phyloP scores from a whole-genome alignment of 148 eudicot genomes.

The Polygonum aviculare region DNA sequence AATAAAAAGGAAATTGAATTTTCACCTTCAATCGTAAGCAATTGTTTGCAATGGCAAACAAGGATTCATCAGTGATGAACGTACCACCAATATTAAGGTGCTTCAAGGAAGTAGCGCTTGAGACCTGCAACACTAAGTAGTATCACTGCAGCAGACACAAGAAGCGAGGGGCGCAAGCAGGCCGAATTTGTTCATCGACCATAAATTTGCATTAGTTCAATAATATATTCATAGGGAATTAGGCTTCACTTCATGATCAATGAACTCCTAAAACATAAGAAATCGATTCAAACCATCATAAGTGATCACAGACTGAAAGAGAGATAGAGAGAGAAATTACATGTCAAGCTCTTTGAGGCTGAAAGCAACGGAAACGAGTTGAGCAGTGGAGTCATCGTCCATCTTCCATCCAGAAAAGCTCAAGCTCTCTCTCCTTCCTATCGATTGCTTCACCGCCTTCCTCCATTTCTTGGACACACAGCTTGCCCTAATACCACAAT shows the following conservation, averaged over 20 bases:
- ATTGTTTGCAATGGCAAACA: conserved; percentile 67
- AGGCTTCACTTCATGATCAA: not conserved
- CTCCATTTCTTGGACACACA: conserved; percentile 79
- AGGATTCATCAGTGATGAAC: conserved; percentile 64
- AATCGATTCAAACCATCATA: conserved; percentile 3
- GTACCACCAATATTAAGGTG: conserved; percentile 88
- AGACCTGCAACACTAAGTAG: conserved; percentile 35
- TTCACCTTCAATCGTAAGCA: conserved; percentile 66
- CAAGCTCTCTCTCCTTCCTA: conserved; percentile 56
- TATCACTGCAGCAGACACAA: not conserved
- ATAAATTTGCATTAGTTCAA: not conserved
- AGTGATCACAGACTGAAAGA: not conserved
- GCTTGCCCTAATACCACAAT: conserved; percentile 44
- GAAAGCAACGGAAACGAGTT: conserved; percentile 65
- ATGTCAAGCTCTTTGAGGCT: conserved; percentile 90
- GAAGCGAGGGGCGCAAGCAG: not conserved
- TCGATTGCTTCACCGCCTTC: conserved; percentile 69
- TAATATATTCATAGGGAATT: not conserved
- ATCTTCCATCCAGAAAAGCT: conserved; percentile 84
- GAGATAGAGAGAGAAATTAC: conserved; percentile 22
- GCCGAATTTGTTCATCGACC: not conserved
- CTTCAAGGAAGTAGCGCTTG: conserved; percentile 60
- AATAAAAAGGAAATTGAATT: not conserved
- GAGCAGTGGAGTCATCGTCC: conserved; percentile 78
- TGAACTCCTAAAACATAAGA: not conserved